Conservation (phyloP, 1,139 yeast species). For the Zygosaccharomyces pseudobailii region DNA sequence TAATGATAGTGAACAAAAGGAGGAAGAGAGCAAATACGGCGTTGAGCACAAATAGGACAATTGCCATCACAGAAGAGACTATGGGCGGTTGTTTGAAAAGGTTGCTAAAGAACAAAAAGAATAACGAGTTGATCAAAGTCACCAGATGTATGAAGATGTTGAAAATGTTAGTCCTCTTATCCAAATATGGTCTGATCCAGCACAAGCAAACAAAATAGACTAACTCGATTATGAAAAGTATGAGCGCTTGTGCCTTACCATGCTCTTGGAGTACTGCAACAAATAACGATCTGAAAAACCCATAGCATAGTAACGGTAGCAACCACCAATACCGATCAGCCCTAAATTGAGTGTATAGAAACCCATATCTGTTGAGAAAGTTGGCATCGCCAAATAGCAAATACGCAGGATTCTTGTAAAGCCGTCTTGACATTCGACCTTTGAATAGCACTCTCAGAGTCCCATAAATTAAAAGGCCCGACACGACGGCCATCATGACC, state of each 20-base stretch:
- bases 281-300: slow-evolving; percentile 69
- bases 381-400: slow-evolving; percentile 78
- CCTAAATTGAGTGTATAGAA: slow-evolving; percentile 83
- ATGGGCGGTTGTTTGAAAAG: slow-evolving; percentile 79
- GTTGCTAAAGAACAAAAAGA: slow-evolving; percentile 84
- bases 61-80: slow-evolving; percentile 87
- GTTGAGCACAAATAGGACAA: slow-evolving; percentile 83
- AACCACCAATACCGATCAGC: slow-evolving; percentile 87
- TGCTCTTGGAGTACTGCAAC: slow-evolving; percentile 79
- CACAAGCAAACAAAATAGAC: slow-evolving; percentile 59
- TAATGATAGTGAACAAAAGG: slow-evolving; percentile 77
- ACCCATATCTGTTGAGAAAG: slow-evolving; percentile 84
- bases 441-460: slow-evolving; percentile 62
- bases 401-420: slow-evolving; percentile 90
- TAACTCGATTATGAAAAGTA: slow-evolving; percentile 72
- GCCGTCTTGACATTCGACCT: slow-evolving; percentile 65
- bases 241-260: slow-evolving; percentile 77
- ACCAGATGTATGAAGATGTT: slow-evolving; percentile 81
- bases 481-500: slow-evolving; percentile 52
- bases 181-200: slow-evolving; percentile 84
- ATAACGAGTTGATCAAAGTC: slow-evolving; percentile 73
- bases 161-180: slow-evolving; percentile 86
- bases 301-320: slow-evolving; percentile 56
- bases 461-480: slow-evolving; percentile 66
- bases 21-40: slow-evolving; percentile 84